Base-by-base conservation (phyloP, 73 alveolate species). In the Paramecium sexaurelia region DNA sequence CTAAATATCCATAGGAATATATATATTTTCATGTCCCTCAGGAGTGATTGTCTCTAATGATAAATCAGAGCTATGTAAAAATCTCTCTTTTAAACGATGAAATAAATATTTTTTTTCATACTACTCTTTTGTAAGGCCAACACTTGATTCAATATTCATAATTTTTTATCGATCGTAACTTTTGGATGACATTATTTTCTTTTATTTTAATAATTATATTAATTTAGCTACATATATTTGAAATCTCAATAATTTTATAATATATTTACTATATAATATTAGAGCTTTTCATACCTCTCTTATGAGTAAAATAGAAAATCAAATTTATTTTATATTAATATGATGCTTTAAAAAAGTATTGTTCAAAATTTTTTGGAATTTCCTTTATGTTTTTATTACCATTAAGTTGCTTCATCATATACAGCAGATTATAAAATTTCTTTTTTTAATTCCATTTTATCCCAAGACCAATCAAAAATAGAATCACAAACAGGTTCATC, bases 391-490 rank as follows among this genome's bases (percentile, higher is more conserved):
- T 43, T 78, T 19, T 32, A 43, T 88, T 88, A 55, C 55, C 87
- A 88, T 13, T 22, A 61, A 29, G 94, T 92, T 7, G 96, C 47
- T 78, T 95, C 98, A 41, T 96, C 98, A 73, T 95, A 96, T 19
- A 96, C 98, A 96, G 96, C 95, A 36, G 87, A 41, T 87, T 95
- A 94, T 7, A 96, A 92, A 6, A 92, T 78, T 7, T 95, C 98
- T 87, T 95, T 96, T 5, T 97, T 96, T 24, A 96, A 95, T 75
- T 95, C 97, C 86, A 95, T 95, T 66, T 96, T 96, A 93, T 96
- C 99, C 98, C 98, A 96, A 17, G 96, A 73, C 98, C 98, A 95
- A 73, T 96, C 99, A 90, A 96, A 96, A 27, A 91, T 93, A 45
- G 92, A 96, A 51, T 92, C 94, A 27, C 93, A 55, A 40, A 92